These are phyloP conservation scores for Musa itinerans DNA, from an alignment of 176 grass and related monocot species.

Conservation along the genomic window DNA sequence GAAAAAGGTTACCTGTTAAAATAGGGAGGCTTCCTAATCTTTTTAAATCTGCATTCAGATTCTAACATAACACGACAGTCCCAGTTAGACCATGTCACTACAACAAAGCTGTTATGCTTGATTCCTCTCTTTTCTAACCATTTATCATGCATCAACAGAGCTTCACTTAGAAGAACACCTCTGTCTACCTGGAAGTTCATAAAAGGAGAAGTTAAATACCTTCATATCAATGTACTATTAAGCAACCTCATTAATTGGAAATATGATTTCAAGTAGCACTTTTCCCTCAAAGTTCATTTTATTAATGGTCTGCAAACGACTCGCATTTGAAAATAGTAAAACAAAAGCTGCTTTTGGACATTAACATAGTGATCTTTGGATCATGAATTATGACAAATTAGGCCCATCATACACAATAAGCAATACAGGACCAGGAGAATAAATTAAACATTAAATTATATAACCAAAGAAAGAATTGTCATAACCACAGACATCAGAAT, in stretches of 20 bases:
- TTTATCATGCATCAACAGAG: constrained; percentile 96
- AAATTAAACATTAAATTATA: too few relatives aligned
- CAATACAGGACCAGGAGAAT: too few relatives aligned
- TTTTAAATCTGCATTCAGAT: constrained; percentile 87
- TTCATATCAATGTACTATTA: neutral
- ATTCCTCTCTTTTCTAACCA: constrained; percentile 98
- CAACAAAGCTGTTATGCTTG: constrained; percentile 79
- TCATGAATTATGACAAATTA: neutral
- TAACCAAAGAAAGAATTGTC: too few relatives aligned
- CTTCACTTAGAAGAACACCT: constrained; percentile 91
- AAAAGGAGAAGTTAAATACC: neutral
- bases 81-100: constrained; percentile 96
- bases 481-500: too few relatives aligned
- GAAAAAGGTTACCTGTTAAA: constrained; percentile 55
- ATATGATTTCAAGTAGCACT: neutral
- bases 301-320: neutral
- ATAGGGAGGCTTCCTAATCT: constrained; percentile 87
- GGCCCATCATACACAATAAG: too few relatives aligned
- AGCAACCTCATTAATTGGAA: neutral
- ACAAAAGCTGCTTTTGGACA: neutral
- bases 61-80: constrained; percentile 92
- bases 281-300: neutral
- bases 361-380: neutral
- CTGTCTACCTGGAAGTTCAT: constrained; percentile 62
- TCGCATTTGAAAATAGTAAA: neutral